Conservation (phyloP, 129 eudicot genomes). For the Rutidosis leptorrhynchoides region DNA sequence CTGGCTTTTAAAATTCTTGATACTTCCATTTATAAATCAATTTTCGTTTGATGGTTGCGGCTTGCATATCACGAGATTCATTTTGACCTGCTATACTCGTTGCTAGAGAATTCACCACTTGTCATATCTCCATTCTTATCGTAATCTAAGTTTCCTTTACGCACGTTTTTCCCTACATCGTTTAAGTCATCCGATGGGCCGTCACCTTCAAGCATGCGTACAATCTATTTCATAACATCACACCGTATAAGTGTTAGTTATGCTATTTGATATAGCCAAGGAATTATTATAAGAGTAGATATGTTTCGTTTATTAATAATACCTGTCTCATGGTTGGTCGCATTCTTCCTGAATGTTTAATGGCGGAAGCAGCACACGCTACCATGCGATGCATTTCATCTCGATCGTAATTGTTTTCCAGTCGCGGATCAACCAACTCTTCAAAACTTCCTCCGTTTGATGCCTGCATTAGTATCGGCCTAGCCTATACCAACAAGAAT, state of each 20-base stretch:
- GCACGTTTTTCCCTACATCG: neutral
- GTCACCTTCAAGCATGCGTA: slow-evolving; percentile 4
- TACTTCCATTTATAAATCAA: neutral
- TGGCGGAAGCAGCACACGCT: slow-evolving; percentile 5
- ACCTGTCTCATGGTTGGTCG: slow-evolving; percentile 8
- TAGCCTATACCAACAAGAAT: neutral
- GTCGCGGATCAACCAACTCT: neutral
- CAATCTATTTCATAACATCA: neutral
- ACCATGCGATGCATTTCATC: slow-evolving; percentile 14
- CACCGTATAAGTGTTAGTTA: neutral
- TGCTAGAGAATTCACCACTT: neutral
- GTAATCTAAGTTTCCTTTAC: neutral
- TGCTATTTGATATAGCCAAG: neutral
- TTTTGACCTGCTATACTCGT: neutral
- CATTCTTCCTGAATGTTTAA: slow-evolving; percentile 3
- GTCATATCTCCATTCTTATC: neutral
- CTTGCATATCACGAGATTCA: neutral
- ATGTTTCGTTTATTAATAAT: neutral
- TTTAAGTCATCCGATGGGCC: neutral
- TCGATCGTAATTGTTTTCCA: neutral
- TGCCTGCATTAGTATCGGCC: slow-evolving; percentile 13
- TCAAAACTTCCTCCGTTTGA: slow-evolving; percentile 12
- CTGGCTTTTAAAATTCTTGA: neutral
- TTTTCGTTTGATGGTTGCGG: neutral
- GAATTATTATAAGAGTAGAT: neutral